These are phyloP conservation scores for Hypoxylon sp. DNA, from an alignment of 2,329 filamentous ascomycete species.

Conservation along the genomic window DNA sequence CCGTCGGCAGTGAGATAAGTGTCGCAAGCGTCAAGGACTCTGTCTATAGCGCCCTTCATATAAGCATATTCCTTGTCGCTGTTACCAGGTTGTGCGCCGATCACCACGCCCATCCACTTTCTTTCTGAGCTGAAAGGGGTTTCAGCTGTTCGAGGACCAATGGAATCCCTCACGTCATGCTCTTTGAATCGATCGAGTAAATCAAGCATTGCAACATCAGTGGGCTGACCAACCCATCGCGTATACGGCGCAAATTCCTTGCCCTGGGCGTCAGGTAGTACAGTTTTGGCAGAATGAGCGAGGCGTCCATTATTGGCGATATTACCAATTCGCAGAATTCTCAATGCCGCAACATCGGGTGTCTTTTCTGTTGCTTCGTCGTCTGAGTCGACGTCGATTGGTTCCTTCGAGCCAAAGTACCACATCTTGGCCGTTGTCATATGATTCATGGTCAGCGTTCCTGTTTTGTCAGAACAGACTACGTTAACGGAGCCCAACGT, in stretches of 20 bases:
- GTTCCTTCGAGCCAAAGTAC: conserved; percentile 81
- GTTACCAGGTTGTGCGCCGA: conserved; percentile 72
- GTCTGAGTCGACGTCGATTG: conserved; percentile 69
- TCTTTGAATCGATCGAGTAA: conserved; percentile 91
- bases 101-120: conserved; percentile 99
- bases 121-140: conserved; percentile 96
- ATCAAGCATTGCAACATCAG: conserved; percentile 97
- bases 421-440: conserved; percentile 98
- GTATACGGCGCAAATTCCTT: conserved; percentile 78
- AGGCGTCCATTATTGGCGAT: conserved; percentile 95
- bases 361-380: conserved; percentile 69
- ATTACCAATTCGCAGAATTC: conserved; percentile 91
- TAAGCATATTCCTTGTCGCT: conserved; percentile 86
- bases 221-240: conserved; percentile 96
- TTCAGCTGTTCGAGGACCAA: conserved; percentile 86
- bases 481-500: conserved; percentile 99
- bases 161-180: conserved; percentile 88
- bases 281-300: conserved; percentile 81
- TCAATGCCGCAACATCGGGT: conserved; percentile 81
- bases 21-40: conserved; percentile 87
- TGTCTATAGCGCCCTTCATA: conserved; percentile 94
- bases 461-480: conserved; percentile 98
- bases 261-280: conserved; percentile 87
- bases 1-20: conserved; percentile 91
- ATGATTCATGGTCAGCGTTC: conserved; percentile 95